Conservation (phyloP, 306 rosid genomes). For the Carpinus viminea region DNA sequence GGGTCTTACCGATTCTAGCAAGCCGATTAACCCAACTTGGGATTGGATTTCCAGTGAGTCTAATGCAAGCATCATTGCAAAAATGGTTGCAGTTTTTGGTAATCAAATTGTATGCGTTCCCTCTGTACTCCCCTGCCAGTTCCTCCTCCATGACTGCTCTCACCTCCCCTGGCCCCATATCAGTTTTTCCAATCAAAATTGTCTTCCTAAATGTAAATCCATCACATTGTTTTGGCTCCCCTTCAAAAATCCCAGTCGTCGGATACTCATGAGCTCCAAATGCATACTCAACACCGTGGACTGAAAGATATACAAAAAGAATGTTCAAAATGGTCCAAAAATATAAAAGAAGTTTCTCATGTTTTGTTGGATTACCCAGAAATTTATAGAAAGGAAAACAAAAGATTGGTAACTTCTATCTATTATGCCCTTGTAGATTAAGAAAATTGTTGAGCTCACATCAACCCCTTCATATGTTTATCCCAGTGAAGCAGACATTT, state of each 20-base stretch:
- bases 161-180: constrained; percentile 50
- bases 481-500: neutral
- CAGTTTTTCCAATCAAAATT: constrained; percentile 76
- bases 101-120: constrained; percentile 84
- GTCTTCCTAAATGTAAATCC: constrained; percentile 80
- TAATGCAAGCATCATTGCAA: constrained; percentile 70
- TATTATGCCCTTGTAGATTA: neutral
- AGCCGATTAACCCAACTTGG: constrained; percentile 97
- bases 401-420: neutral
- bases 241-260: constrained; percentile 88
- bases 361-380: neutral
- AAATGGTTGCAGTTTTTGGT: constrained; percentile 92
- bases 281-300: constrained; percentile 75
- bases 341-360: neutral
- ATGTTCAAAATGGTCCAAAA: neutral
- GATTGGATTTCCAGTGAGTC: constrained; percentile 73
- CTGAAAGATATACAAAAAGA: constrained; percentile 22
- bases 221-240: constrained; percentile 76
- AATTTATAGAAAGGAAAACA: neutral
- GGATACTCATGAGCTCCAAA: constrained; percentile 85
- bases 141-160: constrained; percentile 64
- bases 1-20: constrained; percentile 70
- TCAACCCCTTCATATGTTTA: neutral
- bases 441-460: neutral
- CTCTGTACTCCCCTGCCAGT: constrained; percentile 62